These are phyloP conservation scores for Agrocybe praecox DNA, from an alignment of 768 basidiomycete species.

Conservation along the genomic window DNA sequence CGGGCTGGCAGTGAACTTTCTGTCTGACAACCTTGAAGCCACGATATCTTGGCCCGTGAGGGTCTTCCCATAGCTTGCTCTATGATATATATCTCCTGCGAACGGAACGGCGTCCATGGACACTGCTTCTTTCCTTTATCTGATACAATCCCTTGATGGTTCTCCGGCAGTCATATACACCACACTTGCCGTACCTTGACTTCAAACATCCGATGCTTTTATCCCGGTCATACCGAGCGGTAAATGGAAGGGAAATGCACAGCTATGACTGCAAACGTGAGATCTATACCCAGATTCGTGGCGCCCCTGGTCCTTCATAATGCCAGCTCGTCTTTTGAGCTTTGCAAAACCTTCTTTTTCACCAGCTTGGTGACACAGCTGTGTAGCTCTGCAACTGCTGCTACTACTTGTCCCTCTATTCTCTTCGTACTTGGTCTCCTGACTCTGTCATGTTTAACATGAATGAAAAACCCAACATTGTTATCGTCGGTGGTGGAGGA, in stretches of 20 bases:
- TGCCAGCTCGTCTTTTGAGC: neutral
- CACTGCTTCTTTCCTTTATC: neutral
- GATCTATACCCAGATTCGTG: neutral
- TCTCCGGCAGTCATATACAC: neutral
- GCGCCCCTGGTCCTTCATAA: neutral
- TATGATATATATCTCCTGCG: neutral
- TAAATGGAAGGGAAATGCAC: neutral
- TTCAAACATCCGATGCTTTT: neutral
- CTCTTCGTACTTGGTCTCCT: neutral
- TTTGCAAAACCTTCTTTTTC: neutral
- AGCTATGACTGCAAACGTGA: neutral
- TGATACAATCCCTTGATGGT: neutral
- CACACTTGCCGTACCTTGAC: neutral
- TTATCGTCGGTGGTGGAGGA: slow-evolving; percentile 52
- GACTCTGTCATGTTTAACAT: slow-evolving; percentile 7
- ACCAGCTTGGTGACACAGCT: neutral
- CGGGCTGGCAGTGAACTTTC: neutral
- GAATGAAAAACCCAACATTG: slow-evolving; percentile 20
- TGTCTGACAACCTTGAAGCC: neutral
- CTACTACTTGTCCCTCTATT: neutral
- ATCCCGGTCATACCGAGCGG: neutral
- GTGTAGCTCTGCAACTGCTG: neutral
- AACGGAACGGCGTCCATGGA: neutral
- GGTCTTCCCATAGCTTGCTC: neutral
- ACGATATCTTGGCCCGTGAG: neutral